phyloP scores from a whole-genome alignment of 106 monocot genomes.

The Phalaenopsis aphrodite region DNA sequence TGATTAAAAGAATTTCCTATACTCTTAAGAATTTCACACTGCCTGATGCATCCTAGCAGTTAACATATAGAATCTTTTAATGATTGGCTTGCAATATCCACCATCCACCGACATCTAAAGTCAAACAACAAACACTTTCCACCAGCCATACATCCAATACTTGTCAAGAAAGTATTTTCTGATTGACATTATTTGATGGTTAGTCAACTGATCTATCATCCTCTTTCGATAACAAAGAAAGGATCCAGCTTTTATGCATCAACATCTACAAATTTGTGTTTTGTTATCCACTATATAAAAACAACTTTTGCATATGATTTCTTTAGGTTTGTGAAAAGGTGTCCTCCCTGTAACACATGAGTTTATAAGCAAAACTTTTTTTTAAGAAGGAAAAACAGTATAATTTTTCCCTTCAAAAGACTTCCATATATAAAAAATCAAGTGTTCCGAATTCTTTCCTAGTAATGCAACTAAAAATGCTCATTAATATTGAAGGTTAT shows the following conservation, averaged over 20 bases:
- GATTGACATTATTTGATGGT: neutral
- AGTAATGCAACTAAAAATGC: neutral
- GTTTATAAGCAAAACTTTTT: neutral
- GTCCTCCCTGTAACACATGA: neutral
- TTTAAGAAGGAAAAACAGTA: neutral
- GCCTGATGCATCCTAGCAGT: too few species aligned
- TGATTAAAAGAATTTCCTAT: too few species aligned
- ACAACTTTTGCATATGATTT: too few species aligned
- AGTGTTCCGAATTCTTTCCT: neutral
- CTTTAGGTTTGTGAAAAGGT: too few species aligned
- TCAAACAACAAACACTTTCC: too few species aligned
- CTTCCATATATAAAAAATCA: neutral
- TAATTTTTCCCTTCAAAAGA: neutral
- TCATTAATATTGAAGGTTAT: neutral
- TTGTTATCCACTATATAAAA: neutral
- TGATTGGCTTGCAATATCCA: too few species aligned
- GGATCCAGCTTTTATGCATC: neutral
- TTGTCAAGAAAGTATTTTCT: neutral
- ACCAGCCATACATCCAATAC: too few species aligned
- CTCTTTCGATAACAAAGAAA: neutral
- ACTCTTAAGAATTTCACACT: too few species aligned
- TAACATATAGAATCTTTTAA: too few species aligned
- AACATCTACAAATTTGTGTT: neutral
- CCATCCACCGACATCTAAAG: too few species aligned
- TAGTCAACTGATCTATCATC: neutral